Base-by-base conservation (phyloP, 2,329 filamentous ascomycete genomes). In the Neofusicoccum cordaticola region DNA sequence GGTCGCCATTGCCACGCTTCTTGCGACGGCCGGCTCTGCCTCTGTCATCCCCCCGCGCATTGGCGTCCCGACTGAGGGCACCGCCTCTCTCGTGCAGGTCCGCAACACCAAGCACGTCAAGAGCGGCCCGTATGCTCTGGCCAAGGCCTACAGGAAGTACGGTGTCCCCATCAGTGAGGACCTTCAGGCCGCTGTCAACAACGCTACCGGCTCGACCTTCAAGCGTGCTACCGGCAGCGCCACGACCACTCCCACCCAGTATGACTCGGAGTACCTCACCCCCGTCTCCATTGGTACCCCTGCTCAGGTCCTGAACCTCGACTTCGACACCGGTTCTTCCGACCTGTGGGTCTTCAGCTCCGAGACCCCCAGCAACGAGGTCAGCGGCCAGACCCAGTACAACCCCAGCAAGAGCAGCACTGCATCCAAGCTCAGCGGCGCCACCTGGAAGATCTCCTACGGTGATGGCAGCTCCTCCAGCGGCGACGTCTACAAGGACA, bases 291-390 rank as follows among this genome's bases (percentile, higher is more conserved):
- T 92, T 67, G 90, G 89, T 48, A 78, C 67, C 15, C 56, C 56
- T 12, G 56, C 56, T 3, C 56, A 60, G 41, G 56, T 60, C 15
- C n/a, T 60, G 22, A 84, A 86, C 66, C 74, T 93, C 65, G 88
- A 91, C 73, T 84, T 93, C 66, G 90, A 93, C 69, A 93, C 90
- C 15, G 88, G 82, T 67, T 89, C 81, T 68, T 82, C 87, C 45
- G 88, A 90, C 76, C 83, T 90, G 89, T 87, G 75, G 53, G n/a
- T 57, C 42, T 37, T 50, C 39, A 27, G 34, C 12, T 51, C 9
- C 45, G 22, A 37, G 37, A 22, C n/a, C 2, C 42, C 19, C 31
- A 37, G 45, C 17, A 50, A 31, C 41, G 56, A 44, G 15, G 65
- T 51, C 4, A 72, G 73, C 9, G 86, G 85, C 5, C 88, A 90